phyloP scores from a whole-genome alignment of 805 yeast species.

The Hanseniaspora vineae region DNA sequence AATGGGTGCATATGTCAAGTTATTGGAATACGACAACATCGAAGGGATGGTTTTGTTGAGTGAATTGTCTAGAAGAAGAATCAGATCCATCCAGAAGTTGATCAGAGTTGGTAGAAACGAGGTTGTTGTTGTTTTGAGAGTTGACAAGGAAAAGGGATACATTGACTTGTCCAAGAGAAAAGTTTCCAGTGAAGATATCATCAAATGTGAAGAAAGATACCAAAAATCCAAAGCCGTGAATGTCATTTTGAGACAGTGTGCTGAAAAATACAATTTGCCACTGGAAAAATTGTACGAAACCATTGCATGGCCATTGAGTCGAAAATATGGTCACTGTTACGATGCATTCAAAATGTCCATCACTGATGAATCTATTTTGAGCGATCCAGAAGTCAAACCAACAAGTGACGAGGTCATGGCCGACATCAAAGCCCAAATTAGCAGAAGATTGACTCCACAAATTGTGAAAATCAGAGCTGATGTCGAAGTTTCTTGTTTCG shows the following conservation, averaged over 20 bases:
- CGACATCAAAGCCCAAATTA: conserved; percentile 76
- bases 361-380: conserved; percentile 78
- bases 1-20: conserved; percentile 97
- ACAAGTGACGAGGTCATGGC: conserved; percentile 65
- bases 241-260: conserved; percentile 96
- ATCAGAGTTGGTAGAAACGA: conserved; percentile 98
- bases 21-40: conserved; percentile 92
- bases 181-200: conserved; percentile 94
- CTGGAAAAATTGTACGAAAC: conserved; percentile 77
- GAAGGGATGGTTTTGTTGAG: conserved; percentile 97
- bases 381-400: conserved; percentile 43
- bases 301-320: conserved; percentile 95
- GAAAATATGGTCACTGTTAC: conserved; percentile 91
- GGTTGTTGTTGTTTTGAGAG: conserved; percentile 95
- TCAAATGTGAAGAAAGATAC: conserved; percentile 94
- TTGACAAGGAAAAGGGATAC: conserved; percentile 96
- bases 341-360: conserved; percentile 95
- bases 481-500: conserved; percentile 91
- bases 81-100: conserved; percentile 91
- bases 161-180: conserved; percentile 96
- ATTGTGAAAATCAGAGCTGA: conserved; percentile 98
- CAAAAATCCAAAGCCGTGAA: conserved; percentile 95
- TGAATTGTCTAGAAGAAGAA: conserved; percentile 96
- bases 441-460: conserved; percentile 93
- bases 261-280: conserved; percentile 85